Percentiles rank a stretch among this genome's conserved stretches.
These are phyloP conservation scores for Cinnamomum chago DNA, from an alignment of 164 flowering plant species.

Conservation along the genomic window DNA sequence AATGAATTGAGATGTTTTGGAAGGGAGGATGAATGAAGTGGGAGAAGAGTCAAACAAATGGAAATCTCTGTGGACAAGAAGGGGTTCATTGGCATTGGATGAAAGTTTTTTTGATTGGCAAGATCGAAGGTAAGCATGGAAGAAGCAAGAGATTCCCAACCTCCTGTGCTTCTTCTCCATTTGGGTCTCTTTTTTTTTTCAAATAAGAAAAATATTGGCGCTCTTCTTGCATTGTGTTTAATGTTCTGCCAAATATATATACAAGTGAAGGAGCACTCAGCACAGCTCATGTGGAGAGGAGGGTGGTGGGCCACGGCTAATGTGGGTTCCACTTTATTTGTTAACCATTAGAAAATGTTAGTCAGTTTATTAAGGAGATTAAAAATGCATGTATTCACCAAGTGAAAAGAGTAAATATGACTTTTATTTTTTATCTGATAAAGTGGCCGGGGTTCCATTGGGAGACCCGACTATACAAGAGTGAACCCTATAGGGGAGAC, in stretches of 20 bases:
- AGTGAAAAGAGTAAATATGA: neutral
- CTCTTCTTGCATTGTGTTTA: neutral
- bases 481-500: too few species aligned
- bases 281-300: neutral
- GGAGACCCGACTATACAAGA: too few species aligned
- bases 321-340: neutral
- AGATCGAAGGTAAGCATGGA: constrained; percentile 43
- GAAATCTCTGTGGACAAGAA: constrained; percentile 19
- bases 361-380: neutral
- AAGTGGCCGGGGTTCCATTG: too few species aligned
- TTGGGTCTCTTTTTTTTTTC: neutral
- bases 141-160: constrained; percentile 43
- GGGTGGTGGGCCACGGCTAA: neutral
- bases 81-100: constrained; percentile 35
- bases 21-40: constrained; percentile 29
- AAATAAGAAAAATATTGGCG: constrained; percentile 1
- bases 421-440: too few species aligned
- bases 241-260: neutral
- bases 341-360: too few species aligned
- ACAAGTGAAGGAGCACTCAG: neutral
- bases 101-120: constrained; percentile 42
- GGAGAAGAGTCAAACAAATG: constrained; percentile 24
- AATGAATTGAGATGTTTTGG: constrained; percentile 12
- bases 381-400: neutral
- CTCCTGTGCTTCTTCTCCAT: constrained; percentile 53